Base-by-base conservation (phyloP, 192 early-diverging fungal species). In the Backusella luteola region DNA sequence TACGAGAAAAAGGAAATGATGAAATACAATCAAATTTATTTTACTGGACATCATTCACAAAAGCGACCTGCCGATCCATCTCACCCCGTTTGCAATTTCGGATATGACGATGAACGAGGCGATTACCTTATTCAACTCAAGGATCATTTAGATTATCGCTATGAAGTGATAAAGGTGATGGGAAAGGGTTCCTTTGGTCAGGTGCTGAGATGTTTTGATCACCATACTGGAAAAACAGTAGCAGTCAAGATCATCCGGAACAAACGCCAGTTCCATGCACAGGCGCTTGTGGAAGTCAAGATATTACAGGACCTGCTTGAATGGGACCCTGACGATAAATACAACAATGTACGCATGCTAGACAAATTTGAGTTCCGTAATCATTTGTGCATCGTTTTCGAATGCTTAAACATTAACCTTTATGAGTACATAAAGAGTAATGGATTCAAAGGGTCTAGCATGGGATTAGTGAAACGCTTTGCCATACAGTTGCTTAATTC, bases 101-200 rank as follows among this genome's bases (percentile, higher is more conserved):
- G 70, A 26, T 72, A 72, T 66, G 97, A 97, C 83, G 97, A 98
- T 84, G 91, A 94, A 52, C 89, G 95, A 4, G 97, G 97, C 34
- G 97, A 98, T 76, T 96, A 96, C 66, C 87, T 93, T 38, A 87
- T 98, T 34, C 88, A 92, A 42, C 83, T 86, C 72, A 89, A 95
- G 73, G 97, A 98, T 85, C 97, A 98, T 84, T 66, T 88, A 38
- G 89, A 81, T 71, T 98, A 95, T 84, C 90, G 97, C 7, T 98
- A 97, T 84, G 97, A 98, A 82, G 85, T 97, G 44, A 67, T 96
- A 39, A 91, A 92, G 15, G 84, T 93, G 70, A 83, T 98, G 39
- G 97, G 97, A 75, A 97, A 97, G 78, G 94, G 94, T 14, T 91
- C 93, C 12, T 98, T 98, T 80, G 96, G 96, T n/a, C 95, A 97